Percentiles rank a stretch among this genome's conserved stretches.
Evolutionary conservation across 2,329 filamentous ascomycete genomes (phyloP).

Genomic region (Arachnomyces sp.): DNA sequence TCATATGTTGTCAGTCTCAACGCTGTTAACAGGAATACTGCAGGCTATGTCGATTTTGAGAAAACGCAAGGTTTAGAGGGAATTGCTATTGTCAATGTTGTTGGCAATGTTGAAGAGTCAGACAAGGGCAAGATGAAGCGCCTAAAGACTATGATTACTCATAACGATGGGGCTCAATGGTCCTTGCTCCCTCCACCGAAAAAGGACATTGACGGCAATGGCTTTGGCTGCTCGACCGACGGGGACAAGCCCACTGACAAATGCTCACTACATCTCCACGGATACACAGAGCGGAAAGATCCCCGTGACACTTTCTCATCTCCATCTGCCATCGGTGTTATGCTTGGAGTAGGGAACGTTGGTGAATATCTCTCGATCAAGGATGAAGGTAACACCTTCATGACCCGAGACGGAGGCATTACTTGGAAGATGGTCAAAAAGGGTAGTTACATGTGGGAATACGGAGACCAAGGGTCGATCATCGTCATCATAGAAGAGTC

Average conservation of each 20-base stretch:
- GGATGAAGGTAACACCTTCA: slow-evolving; percentile 77
- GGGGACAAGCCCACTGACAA: slow-evolving; percentile 48
- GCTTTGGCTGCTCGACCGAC: slow-evolving; percentile 58
- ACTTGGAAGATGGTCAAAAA: slow-evolving; percentile 80
- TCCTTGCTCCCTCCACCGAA: slow-evolving; percentile 63
- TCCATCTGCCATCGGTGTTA: slow-evolving; percentile 75
- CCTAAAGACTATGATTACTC: slow-evolving; percentile 84
- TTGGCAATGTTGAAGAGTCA: slow-evolving; percentile 63
- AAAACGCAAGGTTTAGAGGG: slow-evolving; percentile 91
- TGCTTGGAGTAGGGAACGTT: slow-evolving; percentile 89
- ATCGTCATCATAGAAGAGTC: slow-evolving; percentile 76
- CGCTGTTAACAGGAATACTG: slow-evolving; percentile 70
- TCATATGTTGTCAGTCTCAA: slow-evolving; percentile 80
- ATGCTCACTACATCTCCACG: slow-evolving; percentile 87
- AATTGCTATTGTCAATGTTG: slow-evolving; percentile 77
- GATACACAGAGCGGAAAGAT: slow-evolving; percentile 85
- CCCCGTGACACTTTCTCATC: slow-evolving; percentile 81
- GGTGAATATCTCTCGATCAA: slow-evolving; percentile 60
- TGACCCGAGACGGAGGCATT: slow-evolving; percentile 85
- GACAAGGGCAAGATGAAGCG: slow-evolving; percentile 63
- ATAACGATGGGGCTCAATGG: slow-evolving; percentile 94
- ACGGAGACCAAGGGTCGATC: slow-evolving; percentile 89
- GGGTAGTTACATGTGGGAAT: slow-evolving; percentile 87
- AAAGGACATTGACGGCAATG: slow-evolving; percentile 63
- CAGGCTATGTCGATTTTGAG: slow-evolving; percentile 87